Conservation (phyloP, 108 stramenopile genomes). For the Fistulifera pelliculosa region DNA sequence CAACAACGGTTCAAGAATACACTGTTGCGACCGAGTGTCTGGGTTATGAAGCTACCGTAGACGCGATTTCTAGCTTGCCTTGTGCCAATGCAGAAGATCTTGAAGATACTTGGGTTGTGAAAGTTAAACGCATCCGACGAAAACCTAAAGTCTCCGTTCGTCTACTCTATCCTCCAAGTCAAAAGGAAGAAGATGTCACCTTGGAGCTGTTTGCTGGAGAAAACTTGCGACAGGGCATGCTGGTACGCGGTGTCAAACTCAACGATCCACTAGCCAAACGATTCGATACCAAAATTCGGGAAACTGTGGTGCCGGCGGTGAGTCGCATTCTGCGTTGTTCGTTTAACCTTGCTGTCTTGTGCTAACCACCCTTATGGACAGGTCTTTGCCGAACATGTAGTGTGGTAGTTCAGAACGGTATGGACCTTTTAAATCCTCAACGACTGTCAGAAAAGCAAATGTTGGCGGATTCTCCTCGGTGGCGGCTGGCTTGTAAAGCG, state of each 20-base stretch:
- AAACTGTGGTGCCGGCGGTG: conserved; percentile 47
- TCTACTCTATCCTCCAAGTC: conserved; percentile 59
- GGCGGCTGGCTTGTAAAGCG: conserved; percentile 69
- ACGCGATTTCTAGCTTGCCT: conserved; percentile 37
- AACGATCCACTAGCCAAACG: conserved; percentile 55
- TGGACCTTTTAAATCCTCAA: conserved; percentile 44
- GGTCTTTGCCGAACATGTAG: conserved; percentile 63
- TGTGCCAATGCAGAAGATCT: conserved; percentile 18
- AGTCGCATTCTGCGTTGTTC: too few species aligned
- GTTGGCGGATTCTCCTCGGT: conserved; percentile 45
- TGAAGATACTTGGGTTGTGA: conserved; percentile 33
- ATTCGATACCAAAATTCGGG: conserved; percentile 40
- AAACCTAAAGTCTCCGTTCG: conserved; percentile 63
- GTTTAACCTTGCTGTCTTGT: too few species aligned
- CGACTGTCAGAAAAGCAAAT: conserved; percentile 53
- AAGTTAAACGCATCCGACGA: conserved; percentile 65
- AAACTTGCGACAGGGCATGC: conserved; percentile 70
- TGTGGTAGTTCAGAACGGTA: conserved; percentile 40
- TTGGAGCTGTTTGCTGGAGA: conserved; percentile 81
- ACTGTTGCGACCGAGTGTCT: conserved; percentile 48
- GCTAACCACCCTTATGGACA: not conserved
- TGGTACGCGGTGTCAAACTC: conserved; percentile 63
- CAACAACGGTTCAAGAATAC: conserved; percentile 3
- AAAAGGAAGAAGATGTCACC: conserved; percentile 42
- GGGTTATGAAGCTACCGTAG: conserved; percentile 43